Evolutionary conservation across 2,329 filamentous ascomycete genomes (phyloP).

Genomic region (Ascochyta rabiei): DNA sequence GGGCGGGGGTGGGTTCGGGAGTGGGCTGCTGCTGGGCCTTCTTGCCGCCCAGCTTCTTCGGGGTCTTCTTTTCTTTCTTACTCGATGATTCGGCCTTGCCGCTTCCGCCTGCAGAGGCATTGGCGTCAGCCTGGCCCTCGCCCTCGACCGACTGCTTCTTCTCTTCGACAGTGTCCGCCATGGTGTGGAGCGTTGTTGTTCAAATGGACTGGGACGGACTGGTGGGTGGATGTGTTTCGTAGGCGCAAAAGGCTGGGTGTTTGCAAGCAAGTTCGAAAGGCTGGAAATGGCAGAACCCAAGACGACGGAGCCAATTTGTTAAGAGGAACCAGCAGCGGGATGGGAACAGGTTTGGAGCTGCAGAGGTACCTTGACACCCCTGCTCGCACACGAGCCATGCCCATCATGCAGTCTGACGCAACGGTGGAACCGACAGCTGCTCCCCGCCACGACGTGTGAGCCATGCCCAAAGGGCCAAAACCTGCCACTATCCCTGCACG

Average conservation of each 20-base stretch:
- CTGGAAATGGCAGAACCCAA: slow-evolving; percentile 22
- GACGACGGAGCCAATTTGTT: slow-evolving; percentile 38
- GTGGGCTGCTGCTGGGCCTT: slow-evolving; percentile 53
- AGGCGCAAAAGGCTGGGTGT: slow-evolving; percentile 9
- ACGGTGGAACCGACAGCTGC: slow-evolving; percentile 35
- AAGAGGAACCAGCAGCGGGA: slow-evolving; percentile 35
- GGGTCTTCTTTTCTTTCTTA: slow-evolving; percentile 56
- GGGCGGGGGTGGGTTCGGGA: slow-evolving; percentile 55
- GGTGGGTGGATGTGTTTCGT: not conserved
- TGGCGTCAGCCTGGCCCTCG: slow-evolving; percentile 47
- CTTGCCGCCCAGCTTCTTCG: slow-evolving; percentile 58
- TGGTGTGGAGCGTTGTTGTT: slow-evolving; percentile 29
- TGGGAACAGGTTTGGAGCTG: slow-evolving; percentile 47
- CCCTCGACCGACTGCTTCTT: slow-evolving; percentile 45
- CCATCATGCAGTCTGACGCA: slow-evolving; percentile 47
- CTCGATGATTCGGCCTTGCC: slow-evolving; percentile 48
- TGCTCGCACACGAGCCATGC: slow-evolving; percentile 43
- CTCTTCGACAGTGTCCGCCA: slow-evolving; percentile 49
- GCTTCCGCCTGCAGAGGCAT: slow-evolving; percentile 45
- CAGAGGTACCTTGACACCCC: slow-evolving; percentile 38
- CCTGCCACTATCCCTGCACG: slow-evolving; percentile 40
- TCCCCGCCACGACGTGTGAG: slow-evolving; percentile 31
- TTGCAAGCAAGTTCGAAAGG: slow-evolving; percentile 23
- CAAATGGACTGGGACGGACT: slow-evolving; percentile 2
- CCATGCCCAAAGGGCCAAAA: slow-evolving; percentile 40